Conservation (phyloP, 208 protist species). For the Leishmania gerbilli region DNA sequence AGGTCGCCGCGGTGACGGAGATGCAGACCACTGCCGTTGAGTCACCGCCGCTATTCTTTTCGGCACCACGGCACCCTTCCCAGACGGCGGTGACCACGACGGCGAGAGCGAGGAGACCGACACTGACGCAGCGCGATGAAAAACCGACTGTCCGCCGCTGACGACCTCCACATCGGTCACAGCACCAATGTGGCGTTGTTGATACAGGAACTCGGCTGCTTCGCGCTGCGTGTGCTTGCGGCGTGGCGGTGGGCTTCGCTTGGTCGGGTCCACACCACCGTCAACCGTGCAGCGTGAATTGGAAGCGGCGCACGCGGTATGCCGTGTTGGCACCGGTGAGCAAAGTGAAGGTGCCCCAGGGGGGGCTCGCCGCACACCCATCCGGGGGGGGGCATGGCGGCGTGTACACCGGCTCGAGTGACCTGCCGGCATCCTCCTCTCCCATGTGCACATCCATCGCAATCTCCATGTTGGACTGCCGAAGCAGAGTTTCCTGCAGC, state of each 20-base stretch:
- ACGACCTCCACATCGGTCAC: background rate
- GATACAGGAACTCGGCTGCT: constrained; percentile 6
- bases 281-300: background rate
- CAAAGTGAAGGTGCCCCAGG: background rate
- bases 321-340: background rate
- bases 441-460: background rate
- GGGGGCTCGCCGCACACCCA: background rate
- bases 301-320: background rate
- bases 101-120: constrained; percentile 3
- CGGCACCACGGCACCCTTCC: background rate
- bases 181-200: background rate
- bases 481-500: background rate
- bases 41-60: background rate
- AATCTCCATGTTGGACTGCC: background rate
- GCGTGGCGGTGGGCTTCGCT: constrained; percentile 13
- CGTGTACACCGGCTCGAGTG: background rate
- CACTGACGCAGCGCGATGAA: background rate
- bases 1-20: constrained; percentile 16
- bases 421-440: background rate
- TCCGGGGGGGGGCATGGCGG: background rate
- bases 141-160: background rate
- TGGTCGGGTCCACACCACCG: background rate
- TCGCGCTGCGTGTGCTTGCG: constrained; percentile 30
- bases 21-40: constrained; percentile 1
- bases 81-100: background rate